Evolutionary conservation across 495 filamentous ascomycete genomes (phyloP), one percentile per base, ranked within the genome.

Genomic region (Halenospora varia): DNA sequence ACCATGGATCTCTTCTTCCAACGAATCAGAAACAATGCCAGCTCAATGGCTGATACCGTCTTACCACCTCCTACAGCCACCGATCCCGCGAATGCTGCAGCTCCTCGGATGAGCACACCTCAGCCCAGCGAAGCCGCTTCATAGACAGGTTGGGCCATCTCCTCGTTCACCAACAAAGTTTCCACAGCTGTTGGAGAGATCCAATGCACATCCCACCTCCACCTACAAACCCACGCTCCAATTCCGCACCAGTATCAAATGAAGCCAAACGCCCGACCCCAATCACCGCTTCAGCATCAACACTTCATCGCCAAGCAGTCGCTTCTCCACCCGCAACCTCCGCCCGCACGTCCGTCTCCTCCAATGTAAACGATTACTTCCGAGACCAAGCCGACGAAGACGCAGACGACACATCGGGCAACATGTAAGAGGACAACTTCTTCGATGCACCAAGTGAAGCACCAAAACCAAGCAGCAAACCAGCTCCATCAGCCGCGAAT

Each of bases 111-210:
- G 75, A 87, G 85, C 55, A 94, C 89, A 1, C 79, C 83, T 6
- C 85, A 88, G 53, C 68, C 78, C 1, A 83, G 77, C 53, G 83
- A 87, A 55, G 82, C 84, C 13, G 82, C 85, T 2, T 73, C 75
- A 22, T 97, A 92, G 95, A 84, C 93, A 3, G 94, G 95, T 41
- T 98, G 94, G 94, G 94, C 94, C 0, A 96, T 98, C 46, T 96
- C 94, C 1, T 96, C 90, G n/a, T 97, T 98, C 71, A 96, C 94
- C 3, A 96, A 96, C 70, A 97, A 95, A 65, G 67, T 98, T 24
- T 82, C 88, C 11, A 70, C 89, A 2, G 89, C 90, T 2, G 86
- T 84, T 24, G 94, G 94, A n/a, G 87, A 96, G 46, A 97, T 98
- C 47, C 79, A 91, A 62, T 65, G 81, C 11, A 75, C 41, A 20